Evolutionary conservation across 2,329 filamentous ascomycete genomes (phyloP), one percentile per base, ranked within the genome.

Genomic region (Colletotrichum lindemuthianum): DNA sequence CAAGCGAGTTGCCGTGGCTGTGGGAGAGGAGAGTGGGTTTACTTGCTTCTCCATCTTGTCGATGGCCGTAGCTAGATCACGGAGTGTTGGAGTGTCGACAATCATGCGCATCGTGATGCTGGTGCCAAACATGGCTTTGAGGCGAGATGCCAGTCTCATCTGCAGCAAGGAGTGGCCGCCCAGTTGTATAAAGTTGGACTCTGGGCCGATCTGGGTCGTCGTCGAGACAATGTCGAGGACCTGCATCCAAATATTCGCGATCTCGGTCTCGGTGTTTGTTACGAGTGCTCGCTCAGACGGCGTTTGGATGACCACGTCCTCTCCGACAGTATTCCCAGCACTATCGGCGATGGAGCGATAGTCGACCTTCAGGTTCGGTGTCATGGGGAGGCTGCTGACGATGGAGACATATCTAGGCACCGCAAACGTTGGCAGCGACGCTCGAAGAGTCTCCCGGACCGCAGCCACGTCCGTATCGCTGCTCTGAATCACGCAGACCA

Each of bases 281-380:
- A 11, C 10, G 13, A 33, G 39, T 16, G 24, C 13, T 8, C 0
- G 8, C 13, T 53, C 32, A 24, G 24, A 24, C 15, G 40, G 32
- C n/a, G 11, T 1, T 34, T 41, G 4, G 37, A 16, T 6, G 24
- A 33, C 13, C 11, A 16, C 11, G 4, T 12, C 32, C 8, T 9
- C 33, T n/a, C 13, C n/a, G 48, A 24, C 37, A 52, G 34, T 9
- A 13, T 32, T 39, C 6, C 41, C 41, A 41, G 6, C 60, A 13
- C 15, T 12, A 8, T 34, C 12, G 15, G 59, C 67, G 37, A 77
- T 67, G 13, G 66, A 68, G 16, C 71, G 74, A 60, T 76, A 75
- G 61, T 78, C 74, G 0, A 76, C 49, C 59, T 78, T 78, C 3
- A 73, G 73, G 33, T 67, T 66, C 7, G 58, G 34, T 2, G 74